Conservation (phyloP, 1,284 basidiomycete genomes). For the Pterula multifida region DNA sequence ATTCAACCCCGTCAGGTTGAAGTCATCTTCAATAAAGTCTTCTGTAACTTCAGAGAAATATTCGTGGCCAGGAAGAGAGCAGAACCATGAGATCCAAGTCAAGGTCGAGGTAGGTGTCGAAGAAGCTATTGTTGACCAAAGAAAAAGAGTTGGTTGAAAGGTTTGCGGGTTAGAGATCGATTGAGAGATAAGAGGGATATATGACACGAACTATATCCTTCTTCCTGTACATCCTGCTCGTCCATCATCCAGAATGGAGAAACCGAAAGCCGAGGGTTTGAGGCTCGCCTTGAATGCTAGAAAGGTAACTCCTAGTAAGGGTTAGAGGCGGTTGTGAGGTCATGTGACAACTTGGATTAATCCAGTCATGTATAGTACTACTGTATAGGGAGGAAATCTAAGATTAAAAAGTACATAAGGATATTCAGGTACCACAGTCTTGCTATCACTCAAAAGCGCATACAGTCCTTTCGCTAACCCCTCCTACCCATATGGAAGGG, state of each 20-base stretch:
- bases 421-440: background rate
- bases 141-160: conserved; percentile 1
- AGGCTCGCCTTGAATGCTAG: background rate
- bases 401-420: too few relatives aligned
- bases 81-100: conserved; percentile 99
- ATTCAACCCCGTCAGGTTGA: conserved; percentile 95
- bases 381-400: too few relatives aligned
- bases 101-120: conserved; percentile 77
- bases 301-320: background rate
- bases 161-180: conserved; percentile 4
- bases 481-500: conserved; percentile 46
- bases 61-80: conserved; percentile 95
- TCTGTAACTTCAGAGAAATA: conserved; percentile 98
- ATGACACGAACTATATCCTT: conserved; percentile 51
- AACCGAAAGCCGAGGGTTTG: conserved; percentile 1
- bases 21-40: conserved; percentile 99
- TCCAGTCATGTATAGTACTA: too few relatives aligned
- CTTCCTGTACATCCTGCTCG: conserved; percentile 51
- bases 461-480: conserved; percentile 26
- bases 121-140: conserved; percentile 38
- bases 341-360: background rate
- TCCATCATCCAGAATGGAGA: conserved; percentile 50
- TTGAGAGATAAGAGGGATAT: background rate
- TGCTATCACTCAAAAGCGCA: conserved; percentile 22
- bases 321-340: background rate